Base-by-base conservation (phyloP, 306 rosid species). In the Vachellia collinsii region DNA sequence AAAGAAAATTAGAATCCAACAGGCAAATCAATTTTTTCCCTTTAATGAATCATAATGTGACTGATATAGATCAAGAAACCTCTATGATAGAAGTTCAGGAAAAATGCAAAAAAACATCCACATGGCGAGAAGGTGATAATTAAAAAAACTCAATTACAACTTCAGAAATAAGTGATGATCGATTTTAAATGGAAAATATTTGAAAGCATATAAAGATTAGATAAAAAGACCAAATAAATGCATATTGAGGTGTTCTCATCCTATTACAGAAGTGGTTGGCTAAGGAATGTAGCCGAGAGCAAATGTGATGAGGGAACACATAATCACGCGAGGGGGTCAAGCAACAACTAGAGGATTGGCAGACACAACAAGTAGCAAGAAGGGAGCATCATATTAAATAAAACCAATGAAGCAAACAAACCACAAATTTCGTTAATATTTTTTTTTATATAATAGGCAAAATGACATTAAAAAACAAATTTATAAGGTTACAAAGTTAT, bases 1-100 rank as follows among this genome's bases (percentile, higher is more conserved):
- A 58, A 29, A 11, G 29, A 58, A 78, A 74, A 58, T 9, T 58
- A 74, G 43, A 9, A 79, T 75, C 73, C 53, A 56, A 38, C 42
- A 58, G 75, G 53, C n/a, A 73, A 53, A 65, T 66, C 54, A 72
- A 23, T 19, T 65, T 54, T 46, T 41, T 65, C 68, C 12, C 41
- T 29, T 29, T 12, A 62, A 13, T 62, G 42, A 13, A 62, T 62
- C 38, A 29, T 29, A 62, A 59, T 59, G 66, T 29, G 68, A 62
- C 41, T 25, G 68, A 14, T 12, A 11, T 62, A 11, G 39, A 62
- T 62, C 67, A 25, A 62, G 67, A 19, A 25, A 62, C 41, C 67
- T 29, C 9, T 12, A 25, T 29, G 19, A 29, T 41, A 62, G 36
- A 13, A 12, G 38, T 62, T 1, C 11, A 12, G 39, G 68, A 1